phyloP scores from a whole-genome alignment of 2,329 filamentous ascomycete genomes.

The Lachnellula willkommii region DNA sequence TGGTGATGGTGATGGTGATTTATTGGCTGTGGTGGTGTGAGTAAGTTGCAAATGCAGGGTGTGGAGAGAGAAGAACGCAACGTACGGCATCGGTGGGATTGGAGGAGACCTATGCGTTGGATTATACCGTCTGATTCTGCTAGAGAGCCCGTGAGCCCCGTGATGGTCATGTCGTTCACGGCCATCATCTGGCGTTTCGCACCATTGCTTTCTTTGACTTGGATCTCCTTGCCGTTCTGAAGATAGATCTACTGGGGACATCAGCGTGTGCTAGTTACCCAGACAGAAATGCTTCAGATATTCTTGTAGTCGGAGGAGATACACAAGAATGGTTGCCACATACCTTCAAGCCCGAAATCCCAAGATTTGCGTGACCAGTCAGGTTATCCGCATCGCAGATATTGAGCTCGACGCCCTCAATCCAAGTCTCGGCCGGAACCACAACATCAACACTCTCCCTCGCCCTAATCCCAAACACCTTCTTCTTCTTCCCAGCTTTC shows the following conservation, averaged over 20 bases:
- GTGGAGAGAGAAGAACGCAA: neutral
- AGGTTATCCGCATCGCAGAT: slow-evolving; percentile 3
- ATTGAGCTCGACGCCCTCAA: slow-evolving; percentile 6
- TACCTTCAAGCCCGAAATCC: slow-evolving; percentile 10
- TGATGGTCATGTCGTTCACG: slow-evolving; percentile 2
- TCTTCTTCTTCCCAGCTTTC: neutral
- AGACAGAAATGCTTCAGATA: no score
- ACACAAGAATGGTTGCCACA: neutral
- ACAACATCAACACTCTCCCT: neutral
- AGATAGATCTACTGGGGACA: neutral
- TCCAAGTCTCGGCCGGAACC: neutral
- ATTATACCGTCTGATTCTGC: slow-evolving; percentile 9
- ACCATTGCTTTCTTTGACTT: slow-evolving; percentile 2
- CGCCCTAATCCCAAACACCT: neutral
- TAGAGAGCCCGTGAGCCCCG: slow-evolving; percentile 7
- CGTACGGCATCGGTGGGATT: slow-evolving; percentile 2
- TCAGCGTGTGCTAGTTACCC: no score
- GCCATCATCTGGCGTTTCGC: slow-evolving; percentile 7
- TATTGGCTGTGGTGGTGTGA: no score
- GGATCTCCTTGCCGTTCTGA: neutral
- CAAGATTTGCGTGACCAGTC: neutral
- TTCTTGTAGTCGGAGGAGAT: no score
- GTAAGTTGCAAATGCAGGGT: no score
- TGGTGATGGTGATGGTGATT: neutral
- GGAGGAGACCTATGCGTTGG: slow-evolving; percentile 13